phyloP scores from a whole-genome alignment of 2,329 filamentous ascomycete genomes.

The Monascus ruber region DNA sequence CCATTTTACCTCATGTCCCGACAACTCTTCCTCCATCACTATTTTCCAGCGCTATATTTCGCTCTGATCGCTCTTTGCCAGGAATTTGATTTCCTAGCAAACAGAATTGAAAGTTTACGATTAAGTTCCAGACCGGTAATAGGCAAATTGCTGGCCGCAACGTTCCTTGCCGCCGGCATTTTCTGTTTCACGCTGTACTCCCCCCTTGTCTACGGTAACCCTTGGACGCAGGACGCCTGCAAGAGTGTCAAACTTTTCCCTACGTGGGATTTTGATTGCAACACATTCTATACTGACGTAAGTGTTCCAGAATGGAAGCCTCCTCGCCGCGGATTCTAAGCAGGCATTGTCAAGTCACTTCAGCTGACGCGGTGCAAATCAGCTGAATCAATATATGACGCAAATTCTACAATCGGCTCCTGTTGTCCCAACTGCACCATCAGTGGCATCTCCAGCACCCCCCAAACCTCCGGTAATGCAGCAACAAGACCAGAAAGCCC shows the following conservation, averaged over 20 bases:
- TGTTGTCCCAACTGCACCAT: slow-evolving; percentile 14
- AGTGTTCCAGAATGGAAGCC: slow-evolving; percentile 39
- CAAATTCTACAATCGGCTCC: slow-evolving; percentile 12
- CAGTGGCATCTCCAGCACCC: slow-evolving; percentile 3
- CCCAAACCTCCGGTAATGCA: slow-evolving; percentile 3
- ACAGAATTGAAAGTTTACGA: slow-evolving; percentile 57
- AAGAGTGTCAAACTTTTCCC: slow-evolving; percentile 73
- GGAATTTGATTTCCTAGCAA: slow-evolving; percentile 72
- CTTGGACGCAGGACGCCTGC: slow-evolving; percentile 86
- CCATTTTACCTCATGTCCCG: slow-evolving; percentile 97
- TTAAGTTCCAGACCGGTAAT: slow-evolving; percentile 59
- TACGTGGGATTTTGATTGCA: slow-evolving; percentile 97
- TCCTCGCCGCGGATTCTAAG: slow-evolving; percentile 17
- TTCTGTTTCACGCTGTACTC: slow-evolving; percentile 74
- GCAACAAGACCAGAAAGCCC: slow-evolving; percentile 12
- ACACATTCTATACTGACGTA: slow-evolving; percentile 78
- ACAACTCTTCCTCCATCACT: slow-evolving; percentile 96
- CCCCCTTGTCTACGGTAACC: slow-evolving; percentile 82
- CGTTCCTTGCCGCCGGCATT: slow-evolving; percentile 63
- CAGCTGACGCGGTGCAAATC: slow-evolving; percentile 16
- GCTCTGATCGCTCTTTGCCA: slow-evolving; percentile 82
- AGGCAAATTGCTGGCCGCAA: slow-evolving; percentile 60
- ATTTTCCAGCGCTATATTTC: slow-evolving; percentile 95
- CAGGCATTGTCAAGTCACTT: slow-evolving; percentile 3
- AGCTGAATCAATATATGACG: slow-evolving; percentile 31